These are phyloP conservation scores for Purpureocillium lavendulum DNA, from an alignment of 2,329 filamentous ascomycete species.

Conservation along the genomic window DNA sequence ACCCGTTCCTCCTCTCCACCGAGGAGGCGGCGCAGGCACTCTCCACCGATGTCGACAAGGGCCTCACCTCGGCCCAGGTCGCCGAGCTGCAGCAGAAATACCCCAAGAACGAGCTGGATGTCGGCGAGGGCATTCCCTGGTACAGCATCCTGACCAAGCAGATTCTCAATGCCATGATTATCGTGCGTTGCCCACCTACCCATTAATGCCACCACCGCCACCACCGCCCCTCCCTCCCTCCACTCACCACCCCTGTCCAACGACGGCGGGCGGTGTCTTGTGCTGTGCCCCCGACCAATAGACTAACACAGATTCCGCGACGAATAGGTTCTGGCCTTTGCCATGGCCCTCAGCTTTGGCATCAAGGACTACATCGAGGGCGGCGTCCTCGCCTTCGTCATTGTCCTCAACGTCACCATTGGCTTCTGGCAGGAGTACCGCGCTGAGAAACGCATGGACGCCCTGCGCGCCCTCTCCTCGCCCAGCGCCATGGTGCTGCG, in stretches of 20 bases:
- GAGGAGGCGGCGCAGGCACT: slow-evolving; percentile 55
- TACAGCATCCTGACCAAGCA: slow-evolving; percentile 66
- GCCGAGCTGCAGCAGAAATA: slow-evolving; percentile 48
- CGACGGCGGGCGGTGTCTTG: no score
- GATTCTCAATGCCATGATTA: slow-evolving; percentile 69
- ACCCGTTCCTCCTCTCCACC: slow-evolving; percentile 53
- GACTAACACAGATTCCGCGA: neutral
- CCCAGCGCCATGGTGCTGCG: slow-evolving; percentile 56
- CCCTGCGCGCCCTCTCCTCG: slow-evolving; percentile 50
- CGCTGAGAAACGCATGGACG: slow-evolving; percentile 60
- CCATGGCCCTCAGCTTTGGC: slow-evolving; percentile 64
- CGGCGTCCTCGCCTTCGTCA: slow-evolving; percentile 58
- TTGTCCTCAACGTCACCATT: slow-evolving; percentile 60
- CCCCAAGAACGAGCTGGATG: slow-evolving; percentile 62
- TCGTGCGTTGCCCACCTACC: slow-evolving; percentile 40
- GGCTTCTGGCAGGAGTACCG: slow-evolving; percentile 58
- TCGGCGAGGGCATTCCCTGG: slow-evolving; percentile 59
- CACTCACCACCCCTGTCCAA: neutral
- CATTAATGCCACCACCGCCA: no score
- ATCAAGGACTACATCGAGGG: slow-evolving; percentile 61
- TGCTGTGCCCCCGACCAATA: neutral
- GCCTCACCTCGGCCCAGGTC: slow-evolving; percentile 54
- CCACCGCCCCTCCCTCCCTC: no score
- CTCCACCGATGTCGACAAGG: slow-evolving; percentile 56
- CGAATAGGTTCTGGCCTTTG: slow-evolving; percentile 61